Base-by-base conservation (phyloP, 1,139 yeast genomes). In the Eremothecium gossypii region DNA sequence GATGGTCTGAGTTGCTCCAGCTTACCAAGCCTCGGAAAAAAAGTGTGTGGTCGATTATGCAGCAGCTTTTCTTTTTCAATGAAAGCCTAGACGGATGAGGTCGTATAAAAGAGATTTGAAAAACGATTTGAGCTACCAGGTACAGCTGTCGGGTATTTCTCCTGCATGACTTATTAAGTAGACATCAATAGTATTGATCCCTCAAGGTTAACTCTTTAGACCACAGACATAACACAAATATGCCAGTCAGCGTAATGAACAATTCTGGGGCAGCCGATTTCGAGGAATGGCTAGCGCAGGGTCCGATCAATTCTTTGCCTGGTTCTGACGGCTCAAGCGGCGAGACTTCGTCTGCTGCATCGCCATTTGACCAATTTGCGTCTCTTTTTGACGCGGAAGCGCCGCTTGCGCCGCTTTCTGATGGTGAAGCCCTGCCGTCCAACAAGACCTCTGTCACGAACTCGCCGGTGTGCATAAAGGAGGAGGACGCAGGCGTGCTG, bases 341-440 rank as follows among this genome's bases (percentile, higher is more conserved):
- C 27, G 51, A 56, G 8, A 47, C 53, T 30, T 53, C 60, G 0
- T 51, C 58, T 7, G 53, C 53, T 7, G 53, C 52, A 3, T 57
- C 61, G 5, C 60, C 63, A 3, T 30, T 42, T 9, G 51, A 45
- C 38, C 40, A 40, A 20, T 42, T 44, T 38, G 20, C 39, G 11
- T 42, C 46, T 14, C 35, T 46, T 33, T 46, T 46, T 33, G 49
- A 46, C 29, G 14, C 45, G 5, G 36, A 39, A 23, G 41, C 33
- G 13, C 31, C 36, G 41, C 31, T 39, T 4, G 31, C n/a, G 9
- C 39, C 31, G 7, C 33, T 17, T n/a, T 33, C 45, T 23, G 46
- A 43, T 39, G 36, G 45, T 12, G 44, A 41, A 9, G 33, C 43
- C 30, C 39, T 39, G 20, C 39, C 41, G 10, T 36, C 41, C 32